phyloP scores from a whole-genome alignment of 2,329 filamentous ascomycete species.

The Lanzia echinophila region DNA sequence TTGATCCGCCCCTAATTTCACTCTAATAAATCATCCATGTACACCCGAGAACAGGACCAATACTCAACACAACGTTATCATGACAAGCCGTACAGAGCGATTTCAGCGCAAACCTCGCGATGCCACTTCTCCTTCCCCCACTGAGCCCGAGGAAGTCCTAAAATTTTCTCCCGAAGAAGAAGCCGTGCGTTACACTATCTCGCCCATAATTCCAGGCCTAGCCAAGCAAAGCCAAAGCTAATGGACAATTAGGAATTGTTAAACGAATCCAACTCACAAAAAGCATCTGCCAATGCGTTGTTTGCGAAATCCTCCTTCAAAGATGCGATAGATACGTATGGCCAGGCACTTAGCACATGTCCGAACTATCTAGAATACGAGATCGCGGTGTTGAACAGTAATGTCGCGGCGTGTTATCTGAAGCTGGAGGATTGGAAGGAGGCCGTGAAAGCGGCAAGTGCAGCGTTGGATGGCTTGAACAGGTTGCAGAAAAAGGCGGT shows the following conservation, averaged over 20 bases:
- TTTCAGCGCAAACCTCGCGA: conserved; percentile 29
- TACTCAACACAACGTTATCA: conserved; percentile 12
- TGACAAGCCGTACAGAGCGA: conserved; percentile 28
- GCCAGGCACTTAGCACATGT: conserved; percentile 69
- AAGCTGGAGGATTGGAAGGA: conserved; percentile 83
- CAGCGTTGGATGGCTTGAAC: conserved; percentile 67
- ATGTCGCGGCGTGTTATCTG: conserved; percentile 82
- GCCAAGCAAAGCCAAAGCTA: no score
- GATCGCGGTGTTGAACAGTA: conserved; percentile 77
- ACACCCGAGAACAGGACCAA: no score
- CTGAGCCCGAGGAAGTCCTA: conserved; percentile 24
- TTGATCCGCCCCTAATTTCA: neutral
- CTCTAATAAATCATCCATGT: neutral
- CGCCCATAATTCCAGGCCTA: no score
- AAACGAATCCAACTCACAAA: conserved; percentile 63
- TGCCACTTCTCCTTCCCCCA: conserved; percentile 10
- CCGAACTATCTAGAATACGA: conserved; percentile 85
- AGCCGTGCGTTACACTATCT: conserved; percentile 34
- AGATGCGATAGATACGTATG: conserved; percentile 75
- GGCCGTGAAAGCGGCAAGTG: conserved; percentile 65
- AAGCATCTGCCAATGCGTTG: conserved; percentile 70
- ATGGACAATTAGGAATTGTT: conserved; percentile 66
- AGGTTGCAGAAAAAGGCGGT: conserved; percentile 41
- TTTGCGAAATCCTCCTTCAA: conserved; percentile 67
- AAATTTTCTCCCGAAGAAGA: conserved; percentile 39